These are phyloP conservation scores for Purpureocillium lavendulum DNA, from an alignment of 2,329 filamentous ascomycete species.

Conservation along the genomic window DNA sequence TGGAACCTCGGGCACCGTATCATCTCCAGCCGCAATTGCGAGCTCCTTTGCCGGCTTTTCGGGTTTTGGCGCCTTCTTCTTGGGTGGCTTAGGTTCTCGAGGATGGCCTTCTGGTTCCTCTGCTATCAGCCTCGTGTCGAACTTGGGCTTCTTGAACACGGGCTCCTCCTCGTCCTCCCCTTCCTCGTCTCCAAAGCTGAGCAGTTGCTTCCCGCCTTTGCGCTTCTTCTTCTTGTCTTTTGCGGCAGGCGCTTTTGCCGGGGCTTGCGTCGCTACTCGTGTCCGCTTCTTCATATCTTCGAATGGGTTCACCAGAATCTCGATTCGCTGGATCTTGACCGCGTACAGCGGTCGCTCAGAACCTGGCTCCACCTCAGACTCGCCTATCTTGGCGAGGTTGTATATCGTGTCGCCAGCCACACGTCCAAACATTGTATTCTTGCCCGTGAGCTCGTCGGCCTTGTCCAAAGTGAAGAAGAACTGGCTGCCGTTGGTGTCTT, in stretches of 20 bases:
- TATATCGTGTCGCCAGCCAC: constrained; percentile 93
- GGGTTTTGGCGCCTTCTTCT: constrained; percentile 21
- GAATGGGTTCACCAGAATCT: constrained; percentile 76
- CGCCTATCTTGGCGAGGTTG: constrained; percentile 88
- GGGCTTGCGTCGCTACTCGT: constrained; percentile 42
- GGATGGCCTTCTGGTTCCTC: constrained; percentile 30
- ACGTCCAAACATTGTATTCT: constrained; percentile 90
- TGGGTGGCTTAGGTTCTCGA: constrained; percentile 14
- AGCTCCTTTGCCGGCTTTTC: constrained; percentile 17
- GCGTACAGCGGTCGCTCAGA: constrained; percentile 82
- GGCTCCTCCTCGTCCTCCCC: constrained; percentile 43
- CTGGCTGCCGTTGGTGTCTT: constrained; percentile 83
- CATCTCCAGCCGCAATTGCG: constrained; percentile 8
- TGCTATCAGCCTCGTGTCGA: constrained; percentile 66
- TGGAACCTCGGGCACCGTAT: constrained; percentile 4
- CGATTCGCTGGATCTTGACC: constrained; percentile 64
- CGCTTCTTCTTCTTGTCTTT: constrained; percentile 61
- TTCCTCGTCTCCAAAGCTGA: constrained; percentile 72
- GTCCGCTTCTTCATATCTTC: constrained; percentile 68
- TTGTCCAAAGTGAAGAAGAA: constrained; percentile 93
- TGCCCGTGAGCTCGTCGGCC: constrained; percentile 74
- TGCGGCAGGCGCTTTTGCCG: constrained; percentile 25
- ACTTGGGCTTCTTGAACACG: constrained; percentile 67
- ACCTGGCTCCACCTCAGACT: constrained; percentile 71
- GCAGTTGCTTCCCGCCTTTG: constrained; percentile 65